Evolutionary conservation across 208 protist species (phyloP).

Genomic region (Wallacemonas collosoma): DNA sequence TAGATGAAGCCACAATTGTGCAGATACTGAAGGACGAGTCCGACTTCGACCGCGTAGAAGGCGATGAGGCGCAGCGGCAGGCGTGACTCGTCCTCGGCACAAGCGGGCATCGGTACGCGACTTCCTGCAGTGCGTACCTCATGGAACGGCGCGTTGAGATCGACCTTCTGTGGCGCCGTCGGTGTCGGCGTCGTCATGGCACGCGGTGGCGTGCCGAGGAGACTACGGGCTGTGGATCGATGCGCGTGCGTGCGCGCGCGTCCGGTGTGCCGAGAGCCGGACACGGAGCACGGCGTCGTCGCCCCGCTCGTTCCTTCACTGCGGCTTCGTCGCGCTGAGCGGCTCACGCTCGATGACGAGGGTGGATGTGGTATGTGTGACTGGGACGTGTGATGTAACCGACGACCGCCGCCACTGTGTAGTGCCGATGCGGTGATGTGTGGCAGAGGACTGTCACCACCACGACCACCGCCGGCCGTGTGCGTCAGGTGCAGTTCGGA

Average conservation of each 20-base stretch:
- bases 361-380: neutral
- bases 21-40: constrained; percentile 88
- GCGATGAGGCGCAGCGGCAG: constrained; percentile 77
- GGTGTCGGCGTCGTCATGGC: neutral
- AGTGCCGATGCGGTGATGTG: neutral
- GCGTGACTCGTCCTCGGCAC: constrained; percentile 53
- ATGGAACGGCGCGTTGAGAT: constrained; percentile 30
- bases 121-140: constrained; percentile 34
- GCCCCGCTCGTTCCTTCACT: neutral
- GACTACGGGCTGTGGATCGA: neutral
- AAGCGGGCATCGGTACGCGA: constrained; percentile 12
- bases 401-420: neutral
- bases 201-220: neutral
- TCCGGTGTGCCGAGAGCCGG: neutral
- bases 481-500: neutral
- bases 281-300: neutral
- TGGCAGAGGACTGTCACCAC: neutral
- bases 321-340: neutral
- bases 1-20: constrained; percentile 90
- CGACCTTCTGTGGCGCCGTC: constrained; percentile 16
- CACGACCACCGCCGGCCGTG: neutral
- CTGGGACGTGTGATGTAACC: neutral
- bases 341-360: neutral
- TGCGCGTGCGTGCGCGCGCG: neutral
- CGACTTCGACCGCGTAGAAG: constrained; percentile 92